phyloP scores from a whole-genome alignment of 108 stramenopile genomes.

The Discostella pseudostelligera region DNA sequence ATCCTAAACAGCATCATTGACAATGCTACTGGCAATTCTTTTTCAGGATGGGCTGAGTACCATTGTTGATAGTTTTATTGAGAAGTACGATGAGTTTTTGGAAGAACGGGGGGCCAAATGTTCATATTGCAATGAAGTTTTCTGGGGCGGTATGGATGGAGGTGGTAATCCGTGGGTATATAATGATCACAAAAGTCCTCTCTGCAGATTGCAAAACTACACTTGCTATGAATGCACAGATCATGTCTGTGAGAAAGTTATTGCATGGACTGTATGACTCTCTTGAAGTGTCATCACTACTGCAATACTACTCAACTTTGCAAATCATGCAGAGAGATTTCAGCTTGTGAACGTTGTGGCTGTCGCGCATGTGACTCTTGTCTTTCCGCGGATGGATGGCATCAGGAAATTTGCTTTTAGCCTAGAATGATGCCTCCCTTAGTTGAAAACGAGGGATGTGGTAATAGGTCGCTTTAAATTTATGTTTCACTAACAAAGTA shows the following conservation, averaged over 20 bases:
- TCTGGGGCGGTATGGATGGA: background rate
- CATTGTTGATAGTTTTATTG: background rate
- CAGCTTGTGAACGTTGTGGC: too few relatives aligned
- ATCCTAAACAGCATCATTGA: constrained; percentile 7
- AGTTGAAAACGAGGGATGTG: too few relatives aligned
- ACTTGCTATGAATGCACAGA: constrained; percentile 1
- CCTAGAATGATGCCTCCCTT: too few relatives aligned
- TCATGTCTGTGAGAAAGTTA: background rate
- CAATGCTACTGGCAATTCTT: background rate
- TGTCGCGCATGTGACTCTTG: too few relatives aligned
- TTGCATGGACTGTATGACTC: background rate
- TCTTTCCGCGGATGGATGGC: too few relatives aligned
- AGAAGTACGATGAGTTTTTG: constrained; percentile 2
- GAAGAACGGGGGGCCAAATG: background rate
- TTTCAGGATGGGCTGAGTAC: background rate
- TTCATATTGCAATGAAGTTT: background rate
- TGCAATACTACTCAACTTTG: too few relatives aligned
- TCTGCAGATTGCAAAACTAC: background rate
- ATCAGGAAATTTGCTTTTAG: too few relatives aligned
- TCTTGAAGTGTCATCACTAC: constrained; percentile 3
- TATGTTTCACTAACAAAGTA: too few relatives aligned
- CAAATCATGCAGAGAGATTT: too few relatives aligned
- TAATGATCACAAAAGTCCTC: background rate
- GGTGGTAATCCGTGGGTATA: background rate
- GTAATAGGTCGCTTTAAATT: too few relatives aligned